These are phyloP conservation scores for Crithidia sp. DNA, from an alignment of 208 protist species.

Conservation along the genomic window DNA sequence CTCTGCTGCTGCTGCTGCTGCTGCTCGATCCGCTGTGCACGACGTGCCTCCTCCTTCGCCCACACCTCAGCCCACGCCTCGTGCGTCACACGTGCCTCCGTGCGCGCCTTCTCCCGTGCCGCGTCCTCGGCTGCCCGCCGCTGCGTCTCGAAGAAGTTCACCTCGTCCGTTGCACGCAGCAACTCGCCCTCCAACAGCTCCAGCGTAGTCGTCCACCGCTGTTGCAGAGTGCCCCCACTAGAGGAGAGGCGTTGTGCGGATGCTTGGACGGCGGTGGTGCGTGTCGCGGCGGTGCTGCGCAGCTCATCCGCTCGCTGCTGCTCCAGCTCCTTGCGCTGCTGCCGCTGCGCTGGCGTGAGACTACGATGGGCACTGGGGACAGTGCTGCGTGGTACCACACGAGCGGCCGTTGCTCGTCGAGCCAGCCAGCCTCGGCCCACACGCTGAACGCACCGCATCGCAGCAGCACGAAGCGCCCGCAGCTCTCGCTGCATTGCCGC, in stretches of 20 bases:
- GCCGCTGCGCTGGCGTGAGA: conserved; percentile 3
- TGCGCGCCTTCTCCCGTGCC: conserved; percentile 17
- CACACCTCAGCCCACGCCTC: conserved; percentile 25
- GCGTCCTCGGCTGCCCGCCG: conserved; percentile 22
- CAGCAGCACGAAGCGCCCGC: conserved; percentile 8
- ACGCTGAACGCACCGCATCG: conserved; percentile 7
- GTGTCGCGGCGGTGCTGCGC: background rate
- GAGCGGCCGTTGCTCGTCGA: background rate
- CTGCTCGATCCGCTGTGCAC: too few species aligned
- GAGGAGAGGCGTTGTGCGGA: conserved; percentile 6
- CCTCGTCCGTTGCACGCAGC: conserved; percentile 6
- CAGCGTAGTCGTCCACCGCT: conserved; percentile 20
- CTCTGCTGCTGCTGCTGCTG: background rate
- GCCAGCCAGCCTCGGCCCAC: conserved; percentile 10
- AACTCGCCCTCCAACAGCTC: conserved; percentile 34
- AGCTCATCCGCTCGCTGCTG: conserved; percentile 11
- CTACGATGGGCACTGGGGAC: background rate
- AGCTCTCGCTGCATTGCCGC: conserved; percentile 1
- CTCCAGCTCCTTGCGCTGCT: conserved; percentile 8
- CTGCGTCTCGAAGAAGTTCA: conserved; percentile 27
- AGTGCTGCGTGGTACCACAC: background rate
- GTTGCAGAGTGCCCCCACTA: conserved; percentile 9
- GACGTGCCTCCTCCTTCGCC: background rate
- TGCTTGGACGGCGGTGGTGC: background rate
- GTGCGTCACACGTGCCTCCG: background rate